phyloP scores from a whole-genome alignment of 345 rosid genomes.

The Luvunga scandens region DNA sequence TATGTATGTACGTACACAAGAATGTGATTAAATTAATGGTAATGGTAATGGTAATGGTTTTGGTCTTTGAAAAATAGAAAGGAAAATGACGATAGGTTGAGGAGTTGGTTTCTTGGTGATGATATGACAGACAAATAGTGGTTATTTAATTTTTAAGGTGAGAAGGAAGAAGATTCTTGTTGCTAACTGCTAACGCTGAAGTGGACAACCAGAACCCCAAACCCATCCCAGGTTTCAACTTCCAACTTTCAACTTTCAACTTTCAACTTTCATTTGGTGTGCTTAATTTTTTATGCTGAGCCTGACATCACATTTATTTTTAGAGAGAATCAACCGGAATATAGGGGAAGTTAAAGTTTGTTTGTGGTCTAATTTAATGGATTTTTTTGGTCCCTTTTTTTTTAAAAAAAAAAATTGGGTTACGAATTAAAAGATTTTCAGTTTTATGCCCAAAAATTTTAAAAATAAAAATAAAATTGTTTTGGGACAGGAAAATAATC shows the following conservation, averaged over 20 bases:
- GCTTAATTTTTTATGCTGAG: not conserved
- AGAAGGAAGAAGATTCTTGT: not conserved
- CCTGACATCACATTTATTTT: not conserved
- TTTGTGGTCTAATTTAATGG: not conserved
- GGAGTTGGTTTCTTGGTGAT: constrained; percentile 4
- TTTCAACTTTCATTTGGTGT: not conserved
- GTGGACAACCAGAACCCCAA: constrained; percentile 15
- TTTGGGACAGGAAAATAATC: not conserved
- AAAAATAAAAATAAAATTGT: not conserved
- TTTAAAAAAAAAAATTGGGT: too few relatives aligned
- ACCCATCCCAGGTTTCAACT: too few relatives aligned
- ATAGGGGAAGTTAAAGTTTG: constrained; percentile 9
- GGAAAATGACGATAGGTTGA: not conserved
- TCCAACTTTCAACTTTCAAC: too few relatives aligned
- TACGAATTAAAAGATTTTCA: constrained; percentile 2
- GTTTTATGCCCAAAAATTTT: not conserved
- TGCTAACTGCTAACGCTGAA: not conserved
- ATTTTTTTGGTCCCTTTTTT: not conserved
- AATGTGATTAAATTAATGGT: not conserved
- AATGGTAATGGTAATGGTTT: not conserved
- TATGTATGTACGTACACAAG: not conserved
- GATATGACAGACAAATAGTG: not conserved
- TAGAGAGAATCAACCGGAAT: not conserved
- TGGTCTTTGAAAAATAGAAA: not conserved
- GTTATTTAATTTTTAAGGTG: not conserved